These are phyloP conservation scores for Cyberlindnera maritima DNA, from an alignment of 805 yeast species.

Conservation along the genomic window DNA sequence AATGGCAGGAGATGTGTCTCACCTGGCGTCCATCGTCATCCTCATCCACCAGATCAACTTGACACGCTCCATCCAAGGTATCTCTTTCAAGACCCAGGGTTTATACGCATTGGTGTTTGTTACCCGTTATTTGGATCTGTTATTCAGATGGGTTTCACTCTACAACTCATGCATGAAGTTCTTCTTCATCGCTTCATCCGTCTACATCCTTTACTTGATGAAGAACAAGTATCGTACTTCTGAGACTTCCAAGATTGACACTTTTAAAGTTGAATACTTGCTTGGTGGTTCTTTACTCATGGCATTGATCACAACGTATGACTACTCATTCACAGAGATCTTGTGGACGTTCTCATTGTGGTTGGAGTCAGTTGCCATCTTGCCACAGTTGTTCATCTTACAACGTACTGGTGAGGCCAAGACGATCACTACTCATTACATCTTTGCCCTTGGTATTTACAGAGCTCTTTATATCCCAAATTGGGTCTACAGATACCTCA, in stretches of 20 bases:
- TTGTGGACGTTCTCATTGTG: constrained; percentile 89
- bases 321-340: constrained; percentile 59
- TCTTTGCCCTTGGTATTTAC: constrained; percentile 89
- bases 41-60: constrained; percentile 66
- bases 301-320: constrained; percentile 63
- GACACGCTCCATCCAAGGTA: constrained; percentile 71
- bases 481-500: constrained; percentile 84
- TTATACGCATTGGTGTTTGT: constrained; percentile 72
- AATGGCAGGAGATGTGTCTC: constrained; percentile 72
- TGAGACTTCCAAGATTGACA: constrained; percentile 58
- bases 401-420: constrained; percentile 89
- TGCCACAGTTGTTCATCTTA: constrained; percentile 89
- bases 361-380: constrained; percentile 88
- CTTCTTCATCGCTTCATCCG: constrained; percentile 71
- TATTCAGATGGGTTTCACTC: constrained; percentile 51
- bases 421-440: constrained; percentile 85
- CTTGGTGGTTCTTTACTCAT: constrained; percentile 57
- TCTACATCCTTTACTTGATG: constrained; percentile 74
- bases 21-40: constrained; percentile 73
- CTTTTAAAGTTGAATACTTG: constrained; percentile 72
- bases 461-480: constrained; percentile 89
- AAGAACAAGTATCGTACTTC: constrained; percentile 51
- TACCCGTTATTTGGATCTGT: constrained; percentile 58
- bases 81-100: constrained; percentile 85
- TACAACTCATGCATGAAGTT: constrained; percentile 83